phyloP scores from a whole-genome alignment of 1,284 basidiomycete genomes.

The Ustilago esculenta region DNA sequence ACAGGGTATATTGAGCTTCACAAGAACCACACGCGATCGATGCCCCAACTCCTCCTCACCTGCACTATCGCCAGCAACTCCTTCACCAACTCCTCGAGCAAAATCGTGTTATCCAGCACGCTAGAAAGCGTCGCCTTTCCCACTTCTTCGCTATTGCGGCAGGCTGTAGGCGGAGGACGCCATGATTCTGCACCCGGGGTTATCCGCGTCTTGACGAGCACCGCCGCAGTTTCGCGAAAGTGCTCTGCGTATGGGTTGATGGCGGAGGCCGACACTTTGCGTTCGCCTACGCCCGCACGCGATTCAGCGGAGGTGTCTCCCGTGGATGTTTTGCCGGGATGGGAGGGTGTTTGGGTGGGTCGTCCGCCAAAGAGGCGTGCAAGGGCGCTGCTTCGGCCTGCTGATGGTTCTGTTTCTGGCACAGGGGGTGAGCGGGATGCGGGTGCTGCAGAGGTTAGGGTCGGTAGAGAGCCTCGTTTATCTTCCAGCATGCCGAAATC shows the following conservation, averaged over 20 bases:
- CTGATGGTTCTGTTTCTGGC: background rate
- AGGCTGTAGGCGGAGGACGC: conserved; percentile 14
- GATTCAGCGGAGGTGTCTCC: background rate
- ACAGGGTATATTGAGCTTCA: background rate
- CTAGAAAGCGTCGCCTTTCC: conserved; percentile 76
- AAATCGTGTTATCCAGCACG: conserved; percentile 91
- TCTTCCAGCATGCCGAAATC: conserved; percentile 37
- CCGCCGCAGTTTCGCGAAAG: conserved; percentile 79
- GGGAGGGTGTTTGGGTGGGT: conserved; percentile 13
- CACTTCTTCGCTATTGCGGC: background rate
- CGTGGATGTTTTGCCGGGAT: conserved; percentile 4
- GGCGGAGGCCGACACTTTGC: conserved; percentile 33
- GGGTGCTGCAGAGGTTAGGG: background rate
- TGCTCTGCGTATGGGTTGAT: conserved; percentile 72
- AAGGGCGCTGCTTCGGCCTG: conserved; percentile 20
- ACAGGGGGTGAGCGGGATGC: background rate
- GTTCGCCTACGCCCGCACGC: conserved; percentile 12
- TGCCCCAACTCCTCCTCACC: conserved; percentile 83
- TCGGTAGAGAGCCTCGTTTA: conserved; percentile 9
- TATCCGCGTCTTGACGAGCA: conserved; percentile 78
- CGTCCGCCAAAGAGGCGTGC: conserved; percentile 43
- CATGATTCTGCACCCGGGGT: conserved; percentile 67
- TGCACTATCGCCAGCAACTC: conserved; percentile 88
- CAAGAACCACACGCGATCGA: conserved; percentile 71
- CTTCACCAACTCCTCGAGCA: conserved; percentile 94